Conservation (phyloP, 768 basidiomycete genomes). For the Boletus vinaceobasis region DNA sequence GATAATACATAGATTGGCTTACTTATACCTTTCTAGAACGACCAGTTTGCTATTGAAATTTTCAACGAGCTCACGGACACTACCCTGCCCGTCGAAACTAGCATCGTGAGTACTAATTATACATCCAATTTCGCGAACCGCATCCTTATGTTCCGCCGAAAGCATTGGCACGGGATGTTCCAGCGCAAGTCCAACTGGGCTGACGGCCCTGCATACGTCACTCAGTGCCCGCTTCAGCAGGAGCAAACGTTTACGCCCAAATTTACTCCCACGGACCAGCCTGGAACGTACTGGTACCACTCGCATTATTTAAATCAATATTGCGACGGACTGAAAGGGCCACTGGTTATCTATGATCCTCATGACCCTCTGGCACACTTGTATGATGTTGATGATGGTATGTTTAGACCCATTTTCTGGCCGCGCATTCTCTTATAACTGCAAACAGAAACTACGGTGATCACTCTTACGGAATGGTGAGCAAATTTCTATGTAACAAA, state of each 20-base stretch:
- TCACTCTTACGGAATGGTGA: slow-evolving; percentile 50
- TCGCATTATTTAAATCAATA: slow-evolving; percentile 37
- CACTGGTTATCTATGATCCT: slow-evolving; percentile 45
- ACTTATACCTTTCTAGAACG: slow-evolving; percentile 29
- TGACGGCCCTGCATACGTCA: slow-evolving; percentile 38
- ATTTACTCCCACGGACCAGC: slow-evolving; percentile 32
- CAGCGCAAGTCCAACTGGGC: slow-evolving; percentile 30
- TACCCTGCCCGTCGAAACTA: slow-evolving; percentile 48
- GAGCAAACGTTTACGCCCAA: slow-evolving; percentile 34
- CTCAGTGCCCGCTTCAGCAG: slow-evolving; percentile 41
- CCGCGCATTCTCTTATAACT: background rate
- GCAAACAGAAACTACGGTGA: slow-evolving; percentile 37
- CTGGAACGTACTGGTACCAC: slow-evolving; percentile 51
- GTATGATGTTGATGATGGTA: slow-evolving; percentile 49
- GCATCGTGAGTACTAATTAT: slow-evolving; percentile 28
- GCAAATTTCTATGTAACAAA: background rate
- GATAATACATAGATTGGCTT: too few species aligned
- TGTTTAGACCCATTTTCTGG: background rate
- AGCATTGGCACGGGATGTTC: slow-evolving; percentile 34
- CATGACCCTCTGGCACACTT: slow-evolving; percentile 37
- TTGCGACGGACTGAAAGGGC: slow-evolving; percentile 43
- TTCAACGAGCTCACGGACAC: slow-evolving; percentile 42
- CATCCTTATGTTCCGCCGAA: slow-evolving; percentile 14
- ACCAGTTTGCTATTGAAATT: slow-evolving; percentile 40
- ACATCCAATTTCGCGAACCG: background rate